Evolutionary conservation across 345 rosid genomes (phyloP).

Genomic region (Noccaea bulbosa): DNA sequence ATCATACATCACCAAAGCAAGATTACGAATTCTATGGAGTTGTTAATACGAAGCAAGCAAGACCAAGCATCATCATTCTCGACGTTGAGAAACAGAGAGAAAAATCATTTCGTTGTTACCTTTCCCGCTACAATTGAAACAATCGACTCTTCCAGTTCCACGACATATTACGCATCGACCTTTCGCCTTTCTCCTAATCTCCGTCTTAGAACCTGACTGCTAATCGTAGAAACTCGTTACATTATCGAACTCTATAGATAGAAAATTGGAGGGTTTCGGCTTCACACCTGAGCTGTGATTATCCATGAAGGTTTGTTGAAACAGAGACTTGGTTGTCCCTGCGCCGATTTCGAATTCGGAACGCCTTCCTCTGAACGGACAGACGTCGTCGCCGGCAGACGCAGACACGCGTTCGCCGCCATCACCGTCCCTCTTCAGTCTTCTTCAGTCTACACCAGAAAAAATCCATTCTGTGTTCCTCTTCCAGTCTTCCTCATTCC

Average conservation of each 20-base stretch:
- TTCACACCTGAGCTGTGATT: slow-evolving; percentile 70
- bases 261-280: neutral
- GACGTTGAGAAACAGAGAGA: slow-evolving; percentile 1
- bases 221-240: neutral
- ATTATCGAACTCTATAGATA: neutral
- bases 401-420: slow-evolving; percentile 39
- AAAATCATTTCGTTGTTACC: slow-evolving; percentile 45
- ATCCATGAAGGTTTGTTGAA: slow-evolving; percentile 69
- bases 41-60: neutral
- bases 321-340: slow-evolving; percentile 41
- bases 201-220: slow-evolving; percentile 61
- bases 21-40: neutral
- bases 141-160: slow-evolving; percentile 70
- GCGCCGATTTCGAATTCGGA: slow-evolving; percentile 17
- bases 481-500: neutral
- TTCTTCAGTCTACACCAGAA: neutral
- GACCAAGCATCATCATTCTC: neutral
- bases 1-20: slow-evolving; percentile 1
- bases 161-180: slow-evolving; percentile 68
- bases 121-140: slow-evolving; percentile 66
- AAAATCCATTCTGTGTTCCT: neutral
- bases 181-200: slow-evolving; percentile 51
- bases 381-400: slow-evolving; percentile 19
- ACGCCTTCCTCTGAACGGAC: slow-evolving; percentile 32
- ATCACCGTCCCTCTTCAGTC: slow-evolving; percentile 27